These are phyloP conservation scores for Gyrodon lividus DNA, from an alignment of 768 basidiomycete genomes.

Conservation along the genomic window DNA sequence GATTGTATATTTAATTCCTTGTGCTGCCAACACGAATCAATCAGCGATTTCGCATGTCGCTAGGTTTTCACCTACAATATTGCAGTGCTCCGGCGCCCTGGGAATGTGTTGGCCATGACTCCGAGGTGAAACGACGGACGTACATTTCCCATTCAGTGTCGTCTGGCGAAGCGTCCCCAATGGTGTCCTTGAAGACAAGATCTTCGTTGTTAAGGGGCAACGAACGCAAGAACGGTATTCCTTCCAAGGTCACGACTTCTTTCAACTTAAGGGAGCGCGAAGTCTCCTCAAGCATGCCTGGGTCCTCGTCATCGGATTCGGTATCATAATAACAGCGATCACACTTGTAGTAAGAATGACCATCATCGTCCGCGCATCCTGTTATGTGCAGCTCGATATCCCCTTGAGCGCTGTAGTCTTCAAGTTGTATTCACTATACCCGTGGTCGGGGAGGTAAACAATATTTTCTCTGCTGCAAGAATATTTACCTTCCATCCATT, in stretches of 20 bases:
- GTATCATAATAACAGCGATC: neutral
- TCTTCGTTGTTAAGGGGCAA: neutral
- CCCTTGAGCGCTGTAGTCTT: neutral
- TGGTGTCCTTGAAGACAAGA: neutral
- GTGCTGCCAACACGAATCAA: neutral
- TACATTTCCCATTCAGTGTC: neutral
- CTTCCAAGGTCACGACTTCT: neutral
- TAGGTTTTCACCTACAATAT: neutral
- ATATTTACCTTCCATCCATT: neutral
- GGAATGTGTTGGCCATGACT: neutral
- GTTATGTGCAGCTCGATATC: neutral
- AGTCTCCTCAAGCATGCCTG: neutral
- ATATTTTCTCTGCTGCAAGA: neutral
- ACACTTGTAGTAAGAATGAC: neutral
- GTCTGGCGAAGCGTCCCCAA: neutral
- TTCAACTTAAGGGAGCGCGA: neutral
- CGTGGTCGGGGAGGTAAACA: neutral
- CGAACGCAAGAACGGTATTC: neutral
- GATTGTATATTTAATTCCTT: neutral
- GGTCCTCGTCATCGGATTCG: neutral
- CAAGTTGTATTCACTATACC: neutral
- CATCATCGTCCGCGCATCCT: neutral
- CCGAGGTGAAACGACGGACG: neutral
- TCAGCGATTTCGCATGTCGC: no score
- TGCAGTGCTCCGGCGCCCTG: neutral